A percentile compares a stretch with the other conserved stretches of the same genome.
Evolutionary conservation across 768 basidiomycete species (phyloP).

Genomic region (Sarcodon sp.): DNA sequence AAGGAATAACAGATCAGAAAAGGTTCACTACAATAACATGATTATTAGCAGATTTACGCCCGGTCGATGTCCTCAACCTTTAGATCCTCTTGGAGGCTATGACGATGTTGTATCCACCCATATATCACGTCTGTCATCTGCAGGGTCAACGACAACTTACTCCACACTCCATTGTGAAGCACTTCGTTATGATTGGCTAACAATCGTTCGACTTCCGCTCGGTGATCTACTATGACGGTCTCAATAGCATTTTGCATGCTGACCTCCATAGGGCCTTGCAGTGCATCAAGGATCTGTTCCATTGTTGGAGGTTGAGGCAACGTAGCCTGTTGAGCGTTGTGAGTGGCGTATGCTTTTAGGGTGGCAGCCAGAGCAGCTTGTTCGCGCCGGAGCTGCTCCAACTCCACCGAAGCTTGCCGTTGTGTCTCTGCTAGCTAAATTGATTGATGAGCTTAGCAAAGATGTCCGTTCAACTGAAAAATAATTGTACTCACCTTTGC

Average conservation of each 20-base stretch:
- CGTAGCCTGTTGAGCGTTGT: slow-evolving; percentile 3
- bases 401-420: slow-evolving; percentile 1
- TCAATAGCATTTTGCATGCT: slow-evolving; percentile 9
- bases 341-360: slow-evolving; percentile 6
- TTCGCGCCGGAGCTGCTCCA: slow-evolving; percentile 3
- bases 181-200: slow-evolving; percentile 8
- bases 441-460: not conserved
- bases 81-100: not conserved
- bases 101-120: slow-evolving; percentile 7
- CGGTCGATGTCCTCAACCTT: slow-evolving; percentile 3
- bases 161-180: slow-evolving; percentile 7
- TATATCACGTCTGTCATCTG: slow-evolving; percentile 9
- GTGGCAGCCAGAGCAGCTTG: slow-evolving; percentile 11
- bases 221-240: slow-evolving; percentile 8
- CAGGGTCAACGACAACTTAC: slow-evolving; percentile 7
- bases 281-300: slow-evolving; percentile 6
- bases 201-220: slow-evolving; percentile 6
- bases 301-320: slow-evolving; percentile 5
- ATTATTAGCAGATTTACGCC: not conserved
- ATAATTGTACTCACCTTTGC: slow-evolving; percentile 9
- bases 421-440: slow-evolving; percentile 7
- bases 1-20: not conserved
- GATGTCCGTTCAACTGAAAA: not conserved
- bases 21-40: not conserved
- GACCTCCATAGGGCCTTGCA: slow-evolving; percentile 7